Percentiles rank a stretch among this genome's conserved stretches.
These are phyloP conservation scores for Brettanomyces naardenensis DNA, from an alignment of 805 yeast genomes.

Conservation along the genomic window DNA sequence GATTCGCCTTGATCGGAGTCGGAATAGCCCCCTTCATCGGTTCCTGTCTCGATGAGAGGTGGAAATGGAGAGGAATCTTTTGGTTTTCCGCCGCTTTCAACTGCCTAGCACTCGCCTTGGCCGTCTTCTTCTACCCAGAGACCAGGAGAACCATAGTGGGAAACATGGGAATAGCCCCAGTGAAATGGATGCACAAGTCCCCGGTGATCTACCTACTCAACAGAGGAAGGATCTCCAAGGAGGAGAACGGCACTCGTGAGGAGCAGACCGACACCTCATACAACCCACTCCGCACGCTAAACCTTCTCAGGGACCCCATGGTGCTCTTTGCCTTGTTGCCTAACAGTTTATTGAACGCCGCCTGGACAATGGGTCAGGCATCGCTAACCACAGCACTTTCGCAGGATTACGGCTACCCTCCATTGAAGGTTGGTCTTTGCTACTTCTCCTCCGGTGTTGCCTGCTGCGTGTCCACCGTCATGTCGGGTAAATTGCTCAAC, in stretches of 20 bases:
- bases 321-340: conserved; percentile 43
- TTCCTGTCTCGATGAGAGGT: conserved; percentile 39
- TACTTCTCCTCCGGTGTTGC: conserved; percentile 71
- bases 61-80: conserved; percentile 70
- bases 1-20: conserved; percentile 62
- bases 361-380: conserved; percentile 65
- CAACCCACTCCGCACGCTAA: conserved; percentile 21
- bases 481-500: conserved; percentile 51
- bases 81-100: conserved; percentile 66
- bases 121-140: conserved; percentile 47
- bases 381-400: conserved; percentile 51
- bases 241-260: conserved; percentile 19
- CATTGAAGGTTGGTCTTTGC: conserved; percentile 60
- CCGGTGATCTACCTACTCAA: conserved; percentile 31
- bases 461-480: conserved; percentile 50
- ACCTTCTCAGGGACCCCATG: conserved; percentile 10
- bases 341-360: conserved; percentile 53
- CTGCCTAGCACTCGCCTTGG: conserved; percentile 36
- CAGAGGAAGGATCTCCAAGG: conserved; percentile 23
- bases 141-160: conserved; percentile 69
- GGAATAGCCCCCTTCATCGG: conserved; percentile 76
- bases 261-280: conserved; percentile 11
- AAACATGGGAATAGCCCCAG: conserved; percentile 59
- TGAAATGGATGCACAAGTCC: conserved; percentile 30
- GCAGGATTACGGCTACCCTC: conserved; percentile 39